Evolutionary conservation across 148 eudicot species (phyloP), one percentile per base, ranked within the genome.

Genomic region (Vaccinium corymbosum): DNA sequence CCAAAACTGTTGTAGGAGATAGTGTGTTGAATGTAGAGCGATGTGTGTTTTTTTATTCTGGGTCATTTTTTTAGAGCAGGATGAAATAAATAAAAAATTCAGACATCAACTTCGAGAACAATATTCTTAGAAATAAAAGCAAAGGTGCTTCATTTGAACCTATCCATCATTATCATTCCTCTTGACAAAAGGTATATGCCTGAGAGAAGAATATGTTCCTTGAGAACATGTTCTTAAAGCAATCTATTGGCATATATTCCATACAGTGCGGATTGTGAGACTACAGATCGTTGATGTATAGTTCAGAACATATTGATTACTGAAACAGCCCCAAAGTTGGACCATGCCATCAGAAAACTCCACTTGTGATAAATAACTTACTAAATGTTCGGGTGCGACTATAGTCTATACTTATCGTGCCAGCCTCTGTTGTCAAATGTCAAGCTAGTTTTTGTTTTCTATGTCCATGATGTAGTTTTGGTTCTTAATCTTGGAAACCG

Each of bases 221-320:
- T n/a, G n/a, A 42, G 82, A 12, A 56, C n/a, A 79, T 79, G 51
- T 79, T 56, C 81, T 79, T 56, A 35, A 38, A 56, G 66, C 51
- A 80, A 80, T 32, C 72, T 80, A 59, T n/a, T 35, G 72, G 82
- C 72, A 83, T 80, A 79, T 82, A 79, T 86, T 78, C 85, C 64
- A 1, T 46, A 17, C 10, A 77, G 64, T 46, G 10, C 25, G 59
- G 38, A n/a, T 7, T n/a, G 48, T 35, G 64, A 20, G 20, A 17
- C 19, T 2, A 27, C 62, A 32, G n/a, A 55, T 25, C 20, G 8
- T 25, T 51, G 4, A 11, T 5, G 35, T 12, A 53, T 53, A 8
- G 84, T 74, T 75, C 10, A 57, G 68, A 82, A 57, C 55, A 2
- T 56, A 57, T 42, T 72, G 68, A 42, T 42, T 42, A 15, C 20